Evolutionary conservation across 305 asterid species (phyloP).

Genomic region (Ruellia speciosa): DNA sequence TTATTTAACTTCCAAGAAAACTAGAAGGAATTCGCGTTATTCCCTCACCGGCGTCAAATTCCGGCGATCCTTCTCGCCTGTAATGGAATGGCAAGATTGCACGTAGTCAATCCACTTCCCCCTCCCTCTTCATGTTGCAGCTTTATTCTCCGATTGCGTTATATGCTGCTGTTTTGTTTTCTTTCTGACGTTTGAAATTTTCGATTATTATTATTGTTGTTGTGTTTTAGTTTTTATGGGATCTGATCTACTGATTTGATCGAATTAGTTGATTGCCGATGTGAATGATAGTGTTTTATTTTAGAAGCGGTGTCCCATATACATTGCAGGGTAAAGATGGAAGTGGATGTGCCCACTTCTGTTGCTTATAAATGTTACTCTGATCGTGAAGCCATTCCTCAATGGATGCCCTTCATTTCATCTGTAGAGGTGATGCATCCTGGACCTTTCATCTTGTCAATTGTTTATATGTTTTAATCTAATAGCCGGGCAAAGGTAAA

Average conservation of each 20-base stretch:
- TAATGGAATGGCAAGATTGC: conserved; percentile 90
- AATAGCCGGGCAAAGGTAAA: too few relatives aligned
- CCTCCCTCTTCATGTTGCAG: background rate
- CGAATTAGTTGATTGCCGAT: too few relatives aligned
- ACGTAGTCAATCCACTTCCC: conserved; percentile 34
- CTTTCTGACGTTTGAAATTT: too few relatives aligned
- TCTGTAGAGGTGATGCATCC: conserved; percentile 48
- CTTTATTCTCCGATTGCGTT: too few relatives aligned
- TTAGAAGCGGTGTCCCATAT: conserved; percentile 5
- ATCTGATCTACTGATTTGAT: background rate
- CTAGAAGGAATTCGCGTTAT: conserved; percentile 16
- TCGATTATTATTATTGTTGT: too few relatives aligned
- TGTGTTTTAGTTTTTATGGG: too few relatives aligned
- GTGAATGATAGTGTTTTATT: background rate
- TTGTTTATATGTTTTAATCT: too few relatives aligned
- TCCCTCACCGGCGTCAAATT: conserved; percentile 25
- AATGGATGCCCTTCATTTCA: conserved; percentile 97
- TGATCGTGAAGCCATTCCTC: conserved; percentile 83
- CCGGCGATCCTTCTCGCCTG: conserved; percentile 36
- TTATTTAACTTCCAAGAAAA: conserved; percentile 18
- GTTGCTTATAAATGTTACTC: conserved; percentile 77
- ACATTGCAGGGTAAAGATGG: conserved; percentile 68
- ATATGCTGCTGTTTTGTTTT: background rate
- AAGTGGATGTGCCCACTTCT: conserved; percentile 64
- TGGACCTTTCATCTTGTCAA: background rate